A percentile compares a stretch with the other conserved stretches of the same genome.
Evolutionary conservation across 495 filamentous ascomycete genomes (phyloP).

Genomic region (Trichocladium antarcticum): DNA sequence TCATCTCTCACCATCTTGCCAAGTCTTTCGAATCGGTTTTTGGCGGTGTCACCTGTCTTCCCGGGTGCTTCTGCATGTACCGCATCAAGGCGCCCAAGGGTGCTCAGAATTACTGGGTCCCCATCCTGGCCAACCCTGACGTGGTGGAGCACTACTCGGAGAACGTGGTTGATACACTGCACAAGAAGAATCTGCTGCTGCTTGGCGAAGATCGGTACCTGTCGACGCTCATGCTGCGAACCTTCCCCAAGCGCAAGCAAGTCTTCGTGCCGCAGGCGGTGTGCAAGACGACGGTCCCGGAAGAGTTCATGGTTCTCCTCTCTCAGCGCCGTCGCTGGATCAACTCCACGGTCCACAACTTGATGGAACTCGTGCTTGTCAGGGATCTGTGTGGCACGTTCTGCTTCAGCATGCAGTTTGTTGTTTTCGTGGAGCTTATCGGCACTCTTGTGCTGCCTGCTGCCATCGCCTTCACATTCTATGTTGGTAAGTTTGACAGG

Average conservation of each 20-base stretch:
- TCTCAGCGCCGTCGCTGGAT: constrained; percentile 97
- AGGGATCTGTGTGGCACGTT: constrained; percentile 96
- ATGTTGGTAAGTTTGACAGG: constrained; percentile 57
- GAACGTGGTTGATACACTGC: constrained; percentile 96
- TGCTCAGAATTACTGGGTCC: constrained; percentile 98
- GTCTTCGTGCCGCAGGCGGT: constrained; percentile 97
- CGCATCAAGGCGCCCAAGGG: constrained; percentile 98
- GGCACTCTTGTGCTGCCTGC: constrained; percentile 92
- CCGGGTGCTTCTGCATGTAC: constrained; percentile 99
- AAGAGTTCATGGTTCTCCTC: constrained; percentile 81
- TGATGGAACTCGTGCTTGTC: constrained; percentile 94
- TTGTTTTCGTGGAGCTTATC: constrained; percentile 90
- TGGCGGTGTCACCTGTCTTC: constrained; percentile 97
- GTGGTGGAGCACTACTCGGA: constrained; percentile 99
- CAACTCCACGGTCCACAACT: constrained; percentile 97
- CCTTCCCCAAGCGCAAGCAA: constrained; percentile 98
- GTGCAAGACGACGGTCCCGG: constrained; percentile 95
- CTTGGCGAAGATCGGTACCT: constrained; percentile 97
- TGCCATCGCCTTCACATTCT: constrained; percentile 93
- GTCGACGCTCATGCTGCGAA: constrained; percentile 93
- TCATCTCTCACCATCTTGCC: constrained; percentile 92
- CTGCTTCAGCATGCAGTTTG: constrained; percentile 99
- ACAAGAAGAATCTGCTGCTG: constrained; percentile 94
- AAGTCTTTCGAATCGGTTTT: constrained; percentile 99
- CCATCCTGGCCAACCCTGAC: constrained; percentile 95